These are phyloP conservation scores for Flaveria ramosissima DNA, from an alignment of 129 eudicot genomes.

Conservation along the genomic window DNA sequence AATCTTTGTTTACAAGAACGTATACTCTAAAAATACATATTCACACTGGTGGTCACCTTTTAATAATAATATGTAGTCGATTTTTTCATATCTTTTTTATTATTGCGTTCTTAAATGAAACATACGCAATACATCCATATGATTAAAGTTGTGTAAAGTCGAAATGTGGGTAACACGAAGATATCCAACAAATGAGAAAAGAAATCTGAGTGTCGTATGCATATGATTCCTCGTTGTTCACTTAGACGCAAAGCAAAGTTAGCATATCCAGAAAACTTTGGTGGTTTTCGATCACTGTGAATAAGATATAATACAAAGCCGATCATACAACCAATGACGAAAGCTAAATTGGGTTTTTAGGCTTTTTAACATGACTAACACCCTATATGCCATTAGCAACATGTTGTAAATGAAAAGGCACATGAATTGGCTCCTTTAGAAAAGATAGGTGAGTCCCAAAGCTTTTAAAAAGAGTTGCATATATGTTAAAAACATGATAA, in stretches of 20 bases:
- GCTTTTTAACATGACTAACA: conserved; percentile 18
- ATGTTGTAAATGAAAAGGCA: conserved; percentile 20
- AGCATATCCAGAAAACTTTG: conserved; percentile 28
- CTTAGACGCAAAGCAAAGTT: conserved; percentile 1
- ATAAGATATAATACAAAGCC: neutral
- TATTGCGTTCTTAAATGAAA: neutral
- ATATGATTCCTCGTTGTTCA: neutral
- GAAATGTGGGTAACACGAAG: conserved; percentile 6
- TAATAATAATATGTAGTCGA: no score
- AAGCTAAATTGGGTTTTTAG: neutral
- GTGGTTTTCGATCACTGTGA: conserved; percentile 4
- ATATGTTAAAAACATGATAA: neutral
- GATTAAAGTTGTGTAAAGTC: conserved; percentile 24
- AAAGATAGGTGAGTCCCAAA: conserved; percentile 17
- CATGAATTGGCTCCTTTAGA: conserved; percentile 10
- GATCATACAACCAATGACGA: conserved; percentile 17
- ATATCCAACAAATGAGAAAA: neutral
- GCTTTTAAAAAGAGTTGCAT: conserved; percentile 32
- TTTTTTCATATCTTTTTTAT: neutral
- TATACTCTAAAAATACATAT: no score
- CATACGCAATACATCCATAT: neutral
- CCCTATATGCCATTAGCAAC: conserved; percentile 23
- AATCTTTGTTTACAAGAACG: no score
- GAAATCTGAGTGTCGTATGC: neutral
- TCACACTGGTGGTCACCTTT: no score